Conservation (phyloP, 306 rosid species). For the Psophocarpus tetragonolobus region DNA sequence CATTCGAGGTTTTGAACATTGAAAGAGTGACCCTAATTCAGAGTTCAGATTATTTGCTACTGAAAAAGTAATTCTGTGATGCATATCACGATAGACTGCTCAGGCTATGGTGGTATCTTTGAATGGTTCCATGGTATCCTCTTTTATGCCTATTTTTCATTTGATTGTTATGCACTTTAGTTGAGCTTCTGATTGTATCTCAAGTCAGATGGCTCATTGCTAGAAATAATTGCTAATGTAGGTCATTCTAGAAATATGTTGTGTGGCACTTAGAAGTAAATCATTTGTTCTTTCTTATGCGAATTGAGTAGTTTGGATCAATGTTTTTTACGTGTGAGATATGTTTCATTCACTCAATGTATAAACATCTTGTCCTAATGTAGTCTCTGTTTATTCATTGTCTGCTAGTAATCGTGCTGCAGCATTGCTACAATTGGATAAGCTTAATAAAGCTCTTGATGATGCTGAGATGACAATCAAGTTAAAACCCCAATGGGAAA, state of each 20-base stretch:
- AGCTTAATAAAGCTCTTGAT: slow-evolving; percentile 91
- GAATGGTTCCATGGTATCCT: background rate
- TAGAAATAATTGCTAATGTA: background rate
- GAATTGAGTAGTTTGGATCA: background rate
- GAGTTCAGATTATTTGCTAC: background rate
- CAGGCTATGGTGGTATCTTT: background rate
- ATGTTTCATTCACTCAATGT: background rate
- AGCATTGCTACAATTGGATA: slow-evolving; percentile 90
- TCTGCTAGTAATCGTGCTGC: slow-evolving; percentile 93
- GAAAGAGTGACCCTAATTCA: background rate
- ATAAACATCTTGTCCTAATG: slow-evolving; percentile 21
- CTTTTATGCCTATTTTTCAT: slow-evolving; percentile 10
- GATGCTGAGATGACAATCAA: slow-evolving; percentile 91
- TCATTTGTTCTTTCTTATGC: slow-evolving; percentile 18
- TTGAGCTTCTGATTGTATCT: slow-evolving; percentile 19
- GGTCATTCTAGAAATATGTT: background rate
- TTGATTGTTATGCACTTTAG: background rate
- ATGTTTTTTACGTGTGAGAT: background rate
- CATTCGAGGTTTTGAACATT: background rate
- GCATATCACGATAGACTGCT: background rate
- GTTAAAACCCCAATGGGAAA: slow-evolving; percentile 95
- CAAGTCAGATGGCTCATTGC: slow-evolving; percentile 21
- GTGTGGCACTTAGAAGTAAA: background rate
- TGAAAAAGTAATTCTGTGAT: background rate
- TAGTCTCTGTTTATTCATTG: slow-evolving; percentile 31